phyloP scores from a whole-genome alignment of 352 stramenopile genomes.

The Globisporangium okanoganense region DNA sequence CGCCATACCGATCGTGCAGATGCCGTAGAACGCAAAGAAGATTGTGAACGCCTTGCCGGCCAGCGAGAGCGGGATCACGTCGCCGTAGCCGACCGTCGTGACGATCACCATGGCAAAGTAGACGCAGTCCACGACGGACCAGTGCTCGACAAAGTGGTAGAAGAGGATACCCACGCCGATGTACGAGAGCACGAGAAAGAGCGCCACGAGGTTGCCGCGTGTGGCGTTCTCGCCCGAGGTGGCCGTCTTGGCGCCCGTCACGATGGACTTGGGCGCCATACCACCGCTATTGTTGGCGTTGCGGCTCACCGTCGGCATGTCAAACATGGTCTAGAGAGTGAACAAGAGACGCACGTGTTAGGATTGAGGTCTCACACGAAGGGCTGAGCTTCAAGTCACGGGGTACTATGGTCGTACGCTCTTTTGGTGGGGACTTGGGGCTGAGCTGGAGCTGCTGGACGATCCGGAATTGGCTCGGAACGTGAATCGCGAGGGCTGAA shows the following conservation, averaged over 20 bases:
- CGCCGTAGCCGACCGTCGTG: slow-evolving; percentile 89
- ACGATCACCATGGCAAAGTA: slow-evolving; percentile 93
- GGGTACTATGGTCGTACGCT: neutral
- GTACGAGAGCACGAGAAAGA: slow-evolving; percentile 57
- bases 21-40: slow-evolving; percentile 81
- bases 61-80: slow-evolving; percentile 55
- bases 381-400: neutral
- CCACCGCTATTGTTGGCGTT: slow-evolving; percentile 15
- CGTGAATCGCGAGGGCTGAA: slow-evolving; percentile 4
- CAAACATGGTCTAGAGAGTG: slow-evolving; percentile 24
- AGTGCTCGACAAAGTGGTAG: slow-evolving; percentile 54
- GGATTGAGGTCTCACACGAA: neutral
- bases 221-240: slow-evolving; percentile 8
- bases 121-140: slow-evolving; percentile 74
- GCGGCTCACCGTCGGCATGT: slow-evolving; percentile 21
- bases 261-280: slow-evolving; percentile 28
- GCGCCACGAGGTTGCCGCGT: slow-evolving; percentile 30
- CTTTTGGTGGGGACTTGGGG: slow-evolving; percentile 2
- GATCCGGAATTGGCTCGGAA: slow-evolving; percentile 5
- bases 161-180: slow-evolving; percentile 48
- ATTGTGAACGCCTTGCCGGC: slow-evolving; percentile 80
- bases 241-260: slow-evolving; percentile 19
- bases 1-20: slow-evolving; percentile 61
- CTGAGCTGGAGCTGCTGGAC: slow-evolving; percentile 11
- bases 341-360: neutral